Evolutionary conservation across 192 early-diverging fungal genomes (phyloP).

Genomic region (Dissophora ornata): DNA sequence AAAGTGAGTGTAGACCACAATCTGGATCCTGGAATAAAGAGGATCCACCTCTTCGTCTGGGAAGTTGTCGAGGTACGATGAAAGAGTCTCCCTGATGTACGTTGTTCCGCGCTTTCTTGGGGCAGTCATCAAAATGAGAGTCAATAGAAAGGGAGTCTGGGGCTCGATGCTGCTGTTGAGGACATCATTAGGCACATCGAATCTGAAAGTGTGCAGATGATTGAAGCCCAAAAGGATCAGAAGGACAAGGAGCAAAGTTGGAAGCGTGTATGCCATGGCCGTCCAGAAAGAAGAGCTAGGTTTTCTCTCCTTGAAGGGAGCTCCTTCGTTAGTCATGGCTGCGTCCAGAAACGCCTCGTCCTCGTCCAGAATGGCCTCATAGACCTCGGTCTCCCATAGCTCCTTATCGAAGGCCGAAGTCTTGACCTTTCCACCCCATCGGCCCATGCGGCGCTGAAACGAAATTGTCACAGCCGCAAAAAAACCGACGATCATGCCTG

Average conservation of each 20-base stretch:
- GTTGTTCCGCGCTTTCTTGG: constrained; percentile 56
- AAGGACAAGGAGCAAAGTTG: constrained; percentile 23
- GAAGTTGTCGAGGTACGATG: constrained; percentile 61
- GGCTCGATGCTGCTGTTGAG: constrained; percentile 39
- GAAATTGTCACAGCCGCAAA: constrained; percentile 53
- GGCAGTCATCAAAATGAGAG: constrained; percentile 64
- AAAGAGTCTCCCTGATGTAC: constrained; percentile 58
- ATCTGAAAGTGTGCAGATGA: constrained; percentile 25
- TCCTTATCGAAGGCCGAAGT: constrained; percentile 36
- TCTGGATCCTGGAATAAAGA: constrained; percentile 60
- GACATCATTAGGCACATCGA: constrained; percentile 25
- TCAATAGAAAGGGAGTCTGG: constrained; percentile 56
- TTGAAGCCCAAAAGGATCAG: constrained; percentile 46
- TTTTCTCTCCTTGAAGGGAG: constrained; percentile 28
- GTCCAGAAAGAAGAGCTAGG: constrained; percentile 7
- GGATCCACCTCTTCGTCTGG: constrained; percentile 53
- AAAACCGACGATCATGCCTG: constrained; percentile 60
- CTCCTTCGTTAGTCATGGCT: neutral
- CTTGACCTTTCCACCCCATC: constrained; percentile 42
- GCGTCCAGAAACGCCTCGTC: constrained; percentile 38
- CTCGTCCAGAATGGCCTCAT: constrained; percentile 27
- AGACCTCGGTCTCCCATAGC: constrained; percentile 23
- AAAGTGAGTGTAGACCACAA: constrained; percentile 66
- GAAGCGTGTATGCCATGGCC: constrained; percentile 16
- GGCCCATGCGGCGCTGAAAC: constrained; percentile 32